Conservation (phyloP, 2,329 filamentous ascomycete genomes). For the Alternaria gansuensis region DNA sequence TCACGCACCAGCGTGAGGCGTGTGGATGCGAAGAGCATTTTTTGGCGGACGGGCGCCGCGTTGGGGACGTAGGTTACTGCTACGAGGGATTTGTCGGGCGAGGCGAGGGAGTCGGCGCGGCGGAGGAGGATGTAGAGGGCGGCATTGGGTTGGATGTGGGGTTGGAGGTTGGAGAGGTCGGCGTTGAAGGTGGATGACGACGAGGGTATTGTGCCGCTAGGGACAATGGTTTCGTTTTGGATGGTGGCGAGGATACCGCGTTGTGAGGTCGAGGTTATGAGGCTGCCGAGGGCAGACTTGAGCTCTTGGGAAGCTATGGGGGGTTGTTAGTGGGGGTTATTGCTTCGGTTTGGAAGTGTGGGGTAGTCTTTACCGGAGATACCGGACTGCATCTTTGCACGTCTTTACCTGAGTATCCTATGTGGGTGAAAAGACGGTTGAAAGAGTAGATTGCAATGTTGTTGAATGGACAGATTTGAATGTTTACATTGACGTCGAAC, state of each 20-base stretch:
- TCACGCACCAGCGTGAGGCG: conserved; percentile 78
- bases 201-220: conserved; percentile 64
- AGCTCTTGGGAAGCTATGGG: conserved; percentile 75
- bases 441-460: background rate
- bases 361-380: conserved; percentile 68
- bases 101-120: conserved; percentile 64
- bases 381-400: conserved; percentile 74
- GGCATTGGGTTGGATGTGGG: conserved; percentile 70
- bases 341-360: background rate
- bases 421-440: background rate
- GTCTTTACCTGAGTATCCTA: background rate
- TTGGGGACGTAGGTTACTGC: conserved; percentile 83
- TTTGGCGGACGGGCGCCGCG: conserved; percentile 78
- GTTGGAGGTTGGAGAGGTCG: conserved; percentile 70
- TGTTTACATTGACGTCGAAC: conserved; percentile 22
- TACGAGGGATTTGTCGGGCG: conserved; percentile 58
- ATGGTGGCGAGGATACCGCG: conserved; percentile 79
- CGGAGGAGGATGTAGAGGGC: conserved; percentile 80
- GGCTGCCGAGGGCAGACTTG: conserved; percentile 73
- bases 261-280: conserved; percentile 68
- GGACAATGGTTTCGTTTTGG: conserved; percentile 70
- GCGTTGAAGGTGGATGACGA: conserved; percentile 65
- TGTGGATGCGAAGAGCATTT: conserved; percentile 85
- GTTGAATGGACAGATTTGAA: conserved; percentile 5
- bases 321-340: conserved; percentile 24